A percentile compares a stretch with the other conserved stretches of the same genome.
Evolutionary conservation across 257 asterid genomes (phyloP).

Genomic region (Ophiorrhiza pumila): DNA sequence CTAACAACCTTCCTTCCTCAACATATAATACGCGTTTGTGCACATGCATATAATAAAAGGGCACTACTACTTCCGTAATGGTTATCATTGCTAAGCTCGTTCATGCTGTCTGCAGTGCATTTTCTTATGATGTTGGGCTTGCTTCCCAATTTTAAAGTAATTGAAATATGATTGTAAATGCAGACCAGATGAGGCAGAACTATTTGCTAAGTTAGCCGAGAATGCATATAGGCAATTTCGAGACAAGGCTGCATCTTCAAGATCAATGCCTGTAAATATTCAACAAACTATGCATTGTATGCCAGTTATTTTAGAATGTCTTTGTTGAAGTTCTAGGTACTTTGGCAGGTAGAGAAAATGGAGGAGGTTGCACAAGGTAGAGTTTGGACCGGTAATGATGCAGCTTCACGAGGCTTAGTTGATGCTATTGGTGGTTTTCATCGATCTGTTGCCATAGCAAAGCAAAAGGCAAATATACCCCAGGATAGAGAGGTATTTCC

Average conservation of each 20-base stretch:
- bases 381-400: constrained; percentile 96
- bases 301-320: constrained; percentile 11
- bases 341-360: constrained; percentile 72
- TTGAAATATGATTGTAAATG: constrained; percentile 19
- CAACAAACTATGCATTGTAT: constrained; percentile 17
- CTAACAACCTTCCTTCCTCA: background rate
- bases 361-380: constrained; percentile 99
- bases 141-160: background rate
- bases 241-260: constrained; percentile 92
- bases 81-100: background rate
- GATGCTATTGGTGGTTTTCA: constrained; percentile 93
- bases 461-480: constrained; percentile 85
- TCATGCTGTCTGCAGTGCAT: background rate
- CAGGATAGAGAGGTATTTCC: constrained; percentile 64
- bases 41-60: background rate
- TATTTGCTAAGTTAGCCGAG: constrained; percentile 83
- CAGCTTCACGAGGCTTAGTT: constrained; percentile 80
- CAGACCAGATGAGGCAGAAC: constrained; percentile 92
- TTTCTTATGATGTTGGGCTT: background rate
- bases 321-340: constrained; percentile 23
- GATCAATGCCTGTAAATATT: constrained; percentile 82
- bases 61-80: background rate
- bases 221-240: constrained; percentile 76
- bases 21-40: background rate
- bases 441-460: constrained; percentile 93